These are phyloP conservation scores for Aegilops bicornis DNA, from an alignment of 176 grass and related monocot genomes.

Conservation along the genomic window DNA sequence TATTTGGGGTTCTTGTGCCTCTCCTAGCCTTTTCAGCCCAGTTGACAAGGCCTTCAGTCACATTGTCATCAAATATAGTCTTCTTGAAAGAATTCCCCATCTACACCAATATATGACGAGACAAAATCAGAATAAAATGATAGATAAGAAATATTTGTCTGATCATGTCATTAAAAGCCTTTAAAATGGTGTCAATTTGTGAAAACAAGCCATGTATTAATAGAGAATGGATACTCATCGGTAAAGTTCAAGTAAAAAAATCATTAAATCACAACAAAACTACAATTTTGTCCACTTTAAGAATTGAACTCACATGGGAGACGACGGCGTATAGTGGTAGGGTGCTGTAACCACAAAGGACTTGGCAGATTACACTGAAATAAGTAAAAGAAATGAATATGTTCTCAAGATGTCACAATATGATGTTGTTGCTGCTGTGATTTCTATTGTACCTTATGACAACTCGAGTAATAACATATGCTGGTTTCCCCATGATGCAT, in stretches of 20 bases:
- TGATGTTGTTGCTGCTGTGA: not conserved
- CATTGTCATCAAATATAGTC: conserved; percentile 66
- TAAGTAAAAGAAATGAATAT: not conserved
- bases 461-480: conserved; percentile 45
- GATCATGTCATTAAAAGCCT: not conserved
- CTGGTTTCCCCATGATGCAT: conserved; percentile 56
- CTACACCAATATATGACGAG: conserved; percentile 17
- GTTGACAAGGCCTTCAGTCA: conserved; percentile 42
- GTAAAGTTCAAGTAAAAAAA: not conserved
- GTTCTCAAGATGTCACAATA: not conserved
- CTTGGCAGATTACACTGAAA: conserved; percentile 58
- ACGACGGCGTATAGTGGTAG: conserved; percentile 84
- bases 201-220: not conserved
- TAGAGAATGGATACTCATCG: not conserved
- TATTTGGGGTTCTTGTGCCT: not conserved
- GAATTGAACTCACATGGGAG: conserved; percentile 61
- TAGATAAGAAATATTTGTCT: not conserved
- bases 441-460: conserved; percentile 41
- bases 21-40: conserved; percentile 52
- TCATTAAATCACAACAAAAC: not conserved
- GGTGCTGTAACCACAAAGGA: conserved; percentile 71
- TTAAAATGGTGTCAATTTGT: not conserved
- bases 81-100: conserved; percentile 94
- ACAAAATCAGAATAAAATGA: not conserved
- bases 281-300: not conserved